A percentile compares a stretch with the other conserved stretches of the same genome.
phyloP scores from a whole-genome alignment of 352 stramenopile genomes.

The Thalassiosira livingstoniorum region DNA sequence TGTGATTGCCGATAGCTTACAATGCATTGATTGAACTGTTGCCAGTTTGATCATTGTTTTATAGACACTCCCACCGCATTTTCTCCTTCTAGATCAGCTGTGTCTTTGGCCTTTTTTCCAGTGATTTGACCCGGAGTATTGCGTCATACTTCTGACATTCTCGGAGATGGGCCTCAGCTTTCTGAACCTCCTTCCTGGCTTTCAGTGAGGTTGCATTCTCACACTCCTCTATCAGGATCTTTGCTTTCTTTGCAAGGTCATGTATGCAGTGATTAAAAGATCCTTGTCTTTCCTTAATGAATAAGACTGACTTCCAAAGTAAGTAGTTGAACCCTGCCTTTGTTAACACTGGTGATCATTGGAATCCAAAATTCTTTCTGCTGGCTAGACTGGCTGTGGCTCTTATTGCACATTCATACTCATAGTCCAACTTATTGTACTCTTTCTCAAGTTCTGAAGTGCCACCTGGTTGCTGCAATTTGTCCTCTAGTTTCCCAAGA shows the following conservation, averaged over 20 bases:
- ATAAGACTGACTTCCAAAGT: not conserved
- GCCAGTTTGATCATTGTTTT: not conserved
- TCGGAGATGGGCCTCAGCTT: not conserved
- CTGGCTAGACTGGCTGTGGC: not conserved
- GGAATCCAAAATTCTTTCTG: conserved; percentile 15
- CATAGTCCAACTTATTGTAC: conserved; percentile 9
- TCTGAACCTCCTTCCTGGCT: not conserved
- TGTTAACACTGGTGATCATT: not conserved
- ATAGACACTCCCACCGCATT: not conserved
- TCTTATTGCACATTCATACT: not conserved
- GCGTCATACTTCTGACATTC: not conserved
- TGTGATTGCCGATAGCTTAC: not conserved
- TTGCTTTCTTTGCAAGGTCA: not conserved
- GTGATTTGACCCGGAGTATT: not conserved
- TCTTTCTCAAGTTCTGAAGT: not conserved
- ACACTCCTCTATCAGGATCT: not conserved
- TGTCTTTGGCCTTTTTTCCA: not conserved
- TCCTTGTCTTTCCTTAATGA: not conserved
- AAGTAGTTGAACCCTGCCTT: not conserved
- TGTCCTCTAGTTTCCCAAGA: not conserved
- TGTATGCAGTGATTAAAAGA: not conserved
- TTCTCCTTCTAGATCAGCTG: not conserved
- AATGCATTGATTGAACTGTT: not conserved
- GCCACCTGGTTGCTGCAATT: not conserved
- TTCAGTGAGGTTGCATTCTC: not conserved